Evolutionary conservation across 2,329 filamentous ascomycete species (phyloP).

Genomic region (Zelopaecilomyces penicillatus): DNA sequence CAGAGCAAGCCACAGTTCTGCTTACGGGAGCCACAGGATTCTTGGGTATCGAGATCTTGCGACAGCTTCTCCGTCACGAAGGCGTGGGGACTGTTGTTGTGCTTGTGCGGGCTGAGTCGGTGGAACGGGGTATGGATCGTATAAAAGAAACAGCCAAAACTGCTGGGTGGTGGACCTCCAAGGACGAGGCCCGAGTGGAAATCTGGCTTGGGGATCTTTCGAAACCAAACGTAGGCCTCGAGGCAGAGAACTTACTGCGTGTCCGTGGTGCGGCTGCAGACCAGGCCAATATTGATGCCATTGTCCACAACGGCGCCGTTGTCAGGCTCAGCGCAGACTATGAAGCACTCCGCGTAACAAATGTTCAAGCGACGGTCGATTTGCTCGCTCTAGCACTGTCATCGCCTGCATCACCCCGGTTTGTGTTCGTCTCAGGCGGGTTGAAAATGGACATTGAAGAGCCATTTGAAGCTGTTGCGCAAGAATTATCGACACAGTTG

Average conservation of each 20-base stretch:
- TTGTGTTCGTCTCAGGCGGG: slow-evolving; percentile 18
- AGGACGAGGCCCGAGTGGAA: slow-evolving; percentile 2
- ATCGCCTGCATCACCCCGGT: slow-evolving; percentile 10
- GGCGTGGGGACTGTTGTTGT: background rate
- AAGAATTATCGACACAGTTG: too few relatives aligned
- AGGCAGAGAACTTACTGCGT: slow-evolving; percentile 45
- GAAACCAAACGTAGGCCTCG: slow-evolving; percentile 61
- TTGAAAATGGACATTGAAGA: too few relatives aligned
- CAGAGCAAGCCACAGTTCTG: slow-evolving; percentile 7
- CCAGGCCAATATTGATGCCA: slow-evolving; percentile 53
- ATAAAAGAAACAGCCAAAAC: slow-evolving; percentile 2
- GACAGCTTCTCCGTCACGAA: slow-evolving; percentile 4
- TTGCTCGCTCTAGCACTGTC: slow-evolving; percentile 10
- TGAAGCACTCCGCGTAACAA: slow-evolving; percentile 59
- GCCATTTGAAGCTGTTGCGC: too few relatives aligned
- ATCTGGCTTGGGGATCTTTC: slow-evolving; percentile 22
- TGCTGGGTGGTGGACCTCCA: slow-evolving; percentile 4
- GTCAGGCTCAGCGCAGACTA: slow-evolving; percentile 79
- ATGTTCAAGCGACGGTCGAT: slow-evolving; percentile 43
- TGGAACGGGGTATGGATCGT: slow-evolving; percentile 1
- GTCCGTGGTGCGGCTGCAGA: slow-evolving; percentile 36
- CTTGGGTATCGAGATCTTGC: slow-evolving; percentile 8
- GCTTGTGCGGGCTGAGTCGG: slow-evolving; percentile 3
- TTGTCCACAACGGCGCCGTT: slow-evolving; percentile 74
- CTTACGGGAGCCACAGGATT: slow-evolving; percentile 14